Evolutionary conservation across 106 monocot species (phyloP).

Genomic region (Cymbidium sinense): DNA sequence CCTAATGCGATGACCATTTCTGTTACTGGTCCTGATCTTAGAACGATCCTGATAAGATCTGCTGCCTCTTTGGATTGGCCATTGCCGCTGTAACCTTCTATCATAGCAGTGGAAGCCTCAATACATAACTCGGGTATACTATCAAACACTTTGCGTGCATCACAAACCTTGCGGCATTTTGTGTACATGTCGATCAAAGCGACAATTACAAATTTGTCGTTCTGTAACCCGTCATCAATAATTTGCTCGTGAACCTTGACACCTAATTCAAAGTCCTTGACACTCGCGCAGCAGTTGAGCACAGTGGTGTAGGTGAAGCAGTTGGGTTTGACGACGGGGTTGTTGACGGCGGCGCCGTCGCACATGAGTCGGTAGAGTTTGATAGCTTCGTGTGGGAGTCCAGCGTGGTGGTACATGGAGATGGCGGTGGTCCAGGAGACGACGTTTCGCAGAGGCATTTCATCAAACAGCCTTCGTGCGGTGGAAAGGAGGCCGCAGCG

Average conservation of each 20-base stretch:
- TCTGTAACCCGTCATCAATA: conserved; percentile 11
- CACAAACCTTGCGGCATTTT: conserved; percentile 23
- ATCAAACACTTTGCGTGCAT: conserved; percentile 25
- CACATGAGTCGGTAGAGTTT: conserved; percentile 19
- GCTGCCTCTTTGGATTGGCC: conserved; percentile 19
- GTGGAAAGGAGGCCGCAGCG: conserved; percentile 10
- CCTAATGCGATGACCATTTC: conserved; percentile 15
- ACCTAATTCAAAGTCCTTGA: conserved; percentile 23
- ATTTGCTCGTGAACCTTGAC: conserved; percentile 17
- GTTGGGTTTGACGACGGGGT: conserved; percentile 13
- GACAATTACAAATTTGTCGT: conserved; percentile 21
- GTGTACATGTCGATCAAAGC: conserved; percentile 42
- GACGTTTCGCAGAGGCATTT: conserved; percentile 21
- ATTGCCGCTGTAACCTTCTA: conserved; percentile 37
- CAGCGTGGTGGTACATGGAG: conserved; percentile 28
- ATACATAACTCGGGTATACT: background rate
- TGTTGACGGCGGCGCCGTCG: background rate
- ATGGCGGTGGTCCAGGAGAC: conserved; percentile 37
- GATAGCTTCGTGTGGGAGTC: conserved; percentile 25
- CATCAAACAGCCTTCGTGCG: conserved; percentile 31
- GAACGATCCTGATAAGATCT: conserved; percentile 13
- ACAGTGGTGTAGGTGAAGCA: conserved; percentile 28
- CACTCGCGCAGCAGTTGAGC: conserved; percentile 20
- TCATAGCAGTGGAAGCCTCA: conserved; percentile 42
- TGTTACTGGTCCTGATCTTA: background rate